These are phyloP conservation scores for Nemania diffusa DNA, from an alignment of 2,329 filamentous ascomycete species.

Conservation along the genomic window DNA sequence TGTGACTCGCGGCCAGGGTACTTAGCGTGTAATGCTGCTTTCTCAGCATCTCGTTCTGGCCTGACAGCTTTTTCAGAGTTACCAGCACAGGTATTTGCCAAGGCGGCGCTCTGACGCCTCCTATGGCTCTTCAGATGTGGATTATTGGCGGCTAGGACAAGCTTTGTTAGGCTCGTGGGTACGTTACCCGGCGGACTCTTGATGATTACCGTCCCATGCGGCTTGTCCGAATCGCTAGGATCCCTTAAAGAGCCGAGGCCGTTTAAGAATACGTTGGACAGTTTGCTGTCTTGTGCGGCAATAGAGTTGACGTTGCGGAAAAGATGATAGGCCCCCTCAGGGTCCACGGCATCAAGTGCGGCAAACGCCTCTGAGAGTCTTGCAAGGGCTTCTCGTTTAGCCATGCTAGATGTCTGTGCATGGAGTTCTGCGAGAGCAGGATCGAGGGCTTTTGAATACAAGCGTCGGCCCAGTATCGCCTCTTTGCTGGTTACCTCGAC, in stretches of 20 bases:
- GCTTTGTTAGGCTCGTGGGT: slow-evolving; percentile 64
- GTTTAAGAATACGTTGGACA: slow-evolving; percentile 62
- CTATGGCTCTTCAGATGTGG: slow-evolving; percentile 85
- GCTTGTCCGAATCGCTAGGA: slow-evolving; percentile 52
- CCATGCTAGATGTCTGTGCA: slow-evolving; percentile 74
- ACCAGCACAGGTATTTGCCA: slow-evolving; percentile 42
- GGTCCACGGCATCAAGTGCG: slow-evolving; percentile 84
- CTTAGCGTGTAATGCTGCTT: slow-evolving; percentile 60
- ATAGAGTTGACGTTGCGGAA: slow-evolving; percentile 81
- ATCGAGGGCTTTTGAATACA: slow-evolving; percentile 85
- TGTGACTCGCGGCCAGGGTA: slow-evolving; percentile 65
- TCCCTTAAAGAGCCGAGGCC: slow-evolving; percentile 50
- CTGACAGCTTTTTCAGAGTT: slow-evolving; percentile 45
- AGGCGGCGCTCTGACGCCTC: slow-evolving; percentile 65
- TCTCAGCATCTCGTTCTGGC: slow-evolving; percentile 58
- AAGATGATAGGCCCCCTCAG: slow-evolving; percentile 88
- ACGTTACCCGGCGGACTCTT: slow-evolving; percentile 55
- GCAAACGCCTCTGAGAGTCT: slow-evolving; percentile 87
- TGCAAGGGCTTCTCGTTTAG: slow-evolving; percentile 84
- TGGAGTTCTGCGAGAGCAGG: slow-evolving; percentile 85
- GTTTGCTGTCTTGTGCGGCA: slow-evolving; percentile 75
- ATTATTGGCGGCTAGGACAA: slow-evolving; percentile 83
- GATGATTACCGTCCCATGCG: slow-evolving; percentile 67
- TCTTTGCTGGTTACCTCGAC: slow-evolving; percentile 78
- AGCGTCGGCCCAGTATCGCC: slow-evolving; percentile 79